Evolutionary conservation across 495 filamentous ascomycete species (phyloP).

Genomic region (Talaromyces nanjingensis): DNA sequence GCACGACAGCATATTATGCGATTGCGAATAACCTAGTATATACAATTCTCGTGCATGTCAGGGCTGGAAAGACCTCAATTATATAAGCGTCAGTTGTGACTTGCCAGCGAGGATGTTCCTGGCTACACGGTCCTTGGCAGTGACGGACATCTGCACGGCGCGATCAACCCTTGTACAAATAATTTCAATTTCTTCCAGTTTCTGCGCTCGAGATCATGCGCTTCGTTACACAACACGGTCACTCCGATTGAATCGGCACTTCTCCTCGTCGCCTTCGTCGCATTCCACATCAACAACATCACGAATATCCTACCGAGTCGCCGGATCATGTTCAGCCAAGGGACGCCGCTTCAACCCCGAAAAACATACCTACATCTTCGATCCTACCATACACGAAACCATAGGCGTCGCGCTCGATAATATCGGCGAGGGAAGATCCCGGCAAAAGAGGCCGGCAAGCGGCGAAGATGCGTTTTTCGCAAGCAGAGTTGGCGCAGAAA

Average conservation of each 20-base stretch:
- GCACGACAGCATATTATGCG: neutral
- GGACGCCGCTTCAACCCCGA: constrained; percentile 62
- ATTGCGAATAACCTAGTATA: neutral
- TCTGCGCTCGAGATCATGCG: neutral
- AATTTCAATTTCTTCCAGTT: neutral
- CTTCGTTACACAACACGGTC: neutral
- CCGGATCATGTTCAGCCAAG: constrained; percentile 67
- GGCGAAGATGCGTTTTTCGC: constrained; percentile 98
- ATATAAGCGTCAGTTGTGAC: neutral
- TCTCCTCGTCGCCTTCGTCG: constrained; percentile 9
- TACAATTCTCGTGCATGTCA: neutral
- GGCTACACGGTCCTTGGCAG: constrained; percentile 8
- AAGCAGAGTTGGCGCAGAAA: constrained; percentile 55
- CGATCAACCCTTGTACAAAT: constrained; percentile 1
- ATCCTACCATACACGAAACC: constrained; percentile 49
- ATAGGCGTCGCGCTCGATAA: constrained; percentile 45
- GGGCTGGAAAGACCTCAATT: neutral
- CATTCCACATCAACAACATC: constrained; percentile 15
- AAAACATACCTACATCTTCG: constrained; percentile 69
- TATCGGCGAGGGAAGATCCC: constrained; percentile 21
- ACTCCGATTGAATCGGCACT: neutral
- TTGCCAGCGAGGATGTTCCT: constrained; percentile 7
- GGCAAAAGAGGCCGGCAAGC: constrained; percentile 54
- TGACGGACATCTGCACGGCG: neutral
- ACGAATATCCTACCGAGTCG: constrained; percentile 41